phyloP scores from a whole-genome alignment of 306 rosid genomes.

The Crotalaria pallida region DNA sequence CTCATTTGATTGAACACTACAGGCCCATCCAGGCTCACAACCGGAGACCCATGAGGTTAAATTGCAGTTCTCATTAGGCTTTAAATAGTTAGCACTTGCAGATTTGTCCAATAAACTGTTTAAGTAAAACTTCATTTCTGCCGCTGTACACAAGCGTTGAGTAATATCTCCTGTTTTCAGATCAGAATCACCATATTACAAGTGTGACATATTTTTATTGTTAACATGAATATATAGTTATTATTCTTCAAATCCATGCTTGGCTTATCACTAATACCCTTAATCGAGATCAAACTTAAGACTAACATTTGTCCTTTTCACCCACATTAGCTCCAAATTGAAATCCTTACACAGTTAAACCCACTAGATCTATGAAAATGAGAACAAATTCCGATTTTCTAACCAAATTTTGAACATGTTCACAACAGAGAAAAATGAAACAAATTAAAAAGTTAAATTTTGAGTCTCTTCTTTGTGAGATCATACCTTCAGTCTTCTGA shows the following conservation, averaged over 20 bases:
- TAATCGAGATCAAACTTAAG: background rate
- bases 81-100: constrained; percentile 38
- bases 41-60: constrained; percentile 75
- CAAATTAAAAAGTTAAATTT: background rate
- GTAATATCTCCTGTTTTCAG: constrained; percentile 48
- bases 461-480: background rate
- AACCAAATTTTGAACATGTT: background rate
- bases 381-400: background rate
- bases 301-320: background rate
- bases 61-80: constrained; percentile 71
- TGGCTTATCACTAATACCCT: background rate
- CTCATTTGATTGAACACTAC: constrained; percentile 40
- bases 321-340: background rate
- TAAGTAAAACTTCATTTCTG: constrained; percentile 57
- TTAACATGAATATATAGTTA: background rate
- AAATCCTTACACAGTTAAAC: background rate
- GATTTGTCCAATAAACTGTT: constrained; percentile 37
- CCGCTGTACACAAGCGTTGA: constrained; percentile 62
- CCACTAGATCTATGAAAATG: background rate
- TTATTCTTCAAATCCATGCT: background rate
- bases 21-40: constrained; percentile 94
- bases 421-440: constrained; percentile 1
- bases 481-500: constrained; percentile 53
- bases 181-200: constrained; percentile 12
- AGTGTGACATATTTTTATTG: background rate